Base-by-base conservation (phyloP, 2,329 filamentous ascomycete genomes). In the Lasiodiplodia gonubiensis region DNA sequence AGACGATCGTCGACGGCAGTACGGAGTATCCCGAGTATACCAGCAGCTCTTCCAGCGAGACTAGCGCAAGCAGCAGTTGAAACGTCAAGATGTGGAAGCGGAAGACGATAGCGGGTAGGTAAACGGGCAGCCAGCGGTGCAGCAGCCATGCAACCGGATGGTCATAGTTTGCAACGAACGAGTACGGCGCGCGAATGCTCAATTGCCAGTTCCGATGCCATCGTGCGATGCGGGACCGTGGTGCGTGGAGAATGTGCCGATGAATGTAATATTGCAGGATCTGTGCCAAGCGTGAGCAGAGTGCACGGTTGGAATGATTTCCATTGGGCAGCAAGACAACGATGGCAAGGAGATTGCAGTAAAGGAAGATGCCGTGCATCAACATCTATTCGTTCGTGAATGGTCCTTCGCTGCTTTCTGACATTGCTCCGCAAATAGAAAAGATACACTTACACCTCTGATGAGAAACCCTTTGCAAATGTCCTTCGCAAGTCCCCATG, bases 51-150 rank as follows among this genome's bases (percentile, higher is more conserved):
- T 92, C 89, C 0, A 89, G 73, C 2, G 89, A 90, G 69, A 86
- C 85, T 30, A 92, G 74, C 0, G 85, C 83, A 18, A 89, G 81
- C 70, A 92, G 86, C 12, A 91, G 73, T 67, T 92, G 84, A 79
- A 90, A 92, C 0, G 89, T 92, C n/a, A 93, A 81, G 4, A 92
- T 83, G 75, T 93, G 91, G 42, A 89, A 88, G 10, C 88, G 88
- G 49, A 92, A 82, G n/a, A 86, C 70, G 23, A 89, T 78, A 1
- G 89, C 86, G 0, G 91, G 89, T 0, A 92, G 77, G 74, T 91
- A 91, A 7, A 88, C 78, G 0, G 91, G 90, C 1, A 91, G 68
- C 74, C 90, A 88, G 57, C 86, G 86, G 69, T 86, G 83, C 1
- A 92, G 77, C 7, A 92, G 78, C 57, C 90, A 85, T 1, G 88